Evolutionary conservation across 495 filamentous ascomycete genomes (phyloP), one percentile per base, ranked within the genome.

Genomic region (Hypoxylon rickii): DNA sequence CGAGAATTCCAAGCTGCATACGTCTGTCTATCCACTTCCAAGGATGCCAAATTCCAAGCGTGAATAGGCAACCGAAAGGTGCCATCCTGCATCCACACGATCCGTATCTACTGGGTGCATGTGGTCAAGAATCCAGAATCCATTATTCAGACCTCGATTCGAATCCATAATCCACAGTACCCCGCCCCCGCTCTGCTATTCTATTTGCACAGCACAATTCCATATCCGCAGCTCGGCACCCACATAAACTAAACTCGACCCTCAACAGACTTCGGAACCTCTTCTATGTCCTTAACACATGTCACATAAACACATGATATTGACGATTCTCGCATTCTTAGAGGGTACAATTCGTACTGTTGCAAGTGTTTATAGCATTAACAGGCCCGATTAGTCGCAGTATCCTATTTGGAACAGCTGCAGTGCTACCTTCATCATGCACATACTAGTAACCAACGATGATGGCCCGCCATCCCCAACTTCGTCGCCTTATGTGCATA

Each of bases 401-500:
- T 48, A 51, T 37, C 15, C 16, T 17, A 0, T 44, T 10, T 13
- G 24, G 19, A 49, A 32, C 18, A 31, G 7, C 15, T 12, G 29
- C 29, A 45, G 4, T n/a, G 17, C 21, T 32, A 40, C 7, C n/a
- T 3, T 34, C 17, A 58, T 41, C 46, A 77, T 79, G 76, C 73
- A 76, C 63, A 71, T 76, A 53, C 66, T 69, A 65, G 56, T 79
- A 13, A 74, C 73, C 46, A 98, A 98, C 79, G 94, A 98, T 75
- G 94, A 98, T 78, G 94, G 94, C 15, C 94, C 94, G 33, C 94
- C 94, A 58, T 95, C 89, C 22, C 83, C 88, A 44, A 83, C 90
- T 67, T 93, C 92, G 24, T 96, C 92, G 1, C 94, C 94, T 3
- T 97, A 98, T 65, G 82, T 97, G 55, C 91, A 95, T 75, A 86